phyloP scores from a whole-genome alignment of 73 alveolate genomes.

The Paramecium primaurelia region DNA sequence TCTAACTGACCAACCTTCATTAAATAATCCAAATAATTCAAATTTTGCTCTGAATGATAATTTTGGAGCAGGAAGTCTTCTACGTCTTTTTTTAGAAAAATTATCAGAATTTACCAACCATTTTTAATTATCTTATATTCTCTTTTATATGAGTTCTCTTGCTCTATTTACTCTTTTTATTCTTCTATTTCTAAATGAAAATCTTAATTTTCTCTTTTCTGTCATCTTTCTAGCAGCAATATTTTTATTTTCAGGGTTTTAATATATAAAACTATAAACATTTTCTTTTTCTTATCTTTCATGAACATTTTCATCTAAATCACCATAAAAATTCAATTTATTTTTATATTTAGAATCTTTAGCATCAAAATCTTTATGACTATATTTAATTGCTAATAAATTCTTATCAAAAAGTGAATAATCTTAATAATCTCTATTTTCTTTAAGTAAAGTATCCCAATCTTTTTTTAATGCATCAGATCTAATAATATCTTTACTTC shows the following conservation, averaged over 20 bases:
- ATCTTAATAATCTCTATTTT: conserved; percentile 20
- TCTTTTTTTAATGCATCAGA: not conserved
- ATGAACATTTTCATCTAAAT: not conserved
- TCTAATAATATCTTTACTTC: conserved; percentile 11
- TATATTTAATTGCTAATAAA: not conserved
- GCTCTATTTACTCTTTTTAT: not conserved
- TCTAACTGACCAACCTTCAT: conserved; percentile 69
- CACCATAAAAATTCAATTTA: not conserved
- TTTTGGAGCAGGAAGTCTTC: conserved; percentile 38
- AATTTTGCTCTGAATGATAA: conserved; percentile 73
- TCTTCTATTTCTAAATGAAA: not conserved
- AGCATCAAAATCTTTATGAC: not conserved
- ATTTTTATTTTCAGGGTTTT: not conserved
- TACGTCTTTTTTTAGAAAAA: not conserved
- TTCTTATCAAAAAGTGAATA: conserved; percentile 43
- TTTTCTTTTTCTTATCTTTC: not conserved
- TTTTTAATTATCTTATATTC: not conserved
- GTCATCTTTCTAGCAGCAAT: not conserved
- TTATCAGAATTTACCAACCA: not conserved
- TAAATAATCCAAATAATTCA: conserved; percentile 63
- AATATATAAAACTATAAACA: not conserved
- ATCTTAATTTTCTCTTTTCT: not conserved
- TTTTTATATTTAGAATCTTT: not conserved
- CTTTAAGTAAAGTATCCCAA: not conserved
- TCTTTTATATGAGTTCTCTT: not conserved